A percentile compares a stretch with the other conserved stretches of the same genome.
These are phyloP conservation scores for Bipolaris sorokiniana DNA, from an alignment of 2,329 filamentous ascomycete genomes.

Conservation along the genomic window DNA sequence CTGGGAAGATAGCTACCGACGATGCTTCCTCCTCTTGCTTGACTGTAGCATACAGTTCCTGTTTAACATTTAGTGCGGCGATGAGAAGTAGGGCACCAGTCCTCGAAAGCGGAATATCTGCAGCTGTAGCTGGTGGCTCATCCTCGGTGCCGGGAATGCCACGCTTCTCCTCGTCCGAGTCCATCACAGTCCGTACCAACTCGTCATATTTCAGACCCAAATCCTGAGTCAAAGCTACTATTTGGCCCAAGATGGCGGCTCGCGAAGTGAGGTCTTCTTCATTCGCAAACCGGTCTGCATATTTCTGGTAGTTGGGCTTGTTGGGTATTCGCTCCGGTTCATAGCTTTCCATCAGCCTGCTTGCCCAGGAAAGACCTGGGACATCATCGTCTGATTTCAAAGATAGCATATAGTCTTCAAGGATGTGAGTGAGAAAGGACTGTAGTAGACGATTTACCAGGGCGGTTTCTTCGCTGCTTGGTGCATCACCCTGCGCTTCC, in stretches of 20 bases:
- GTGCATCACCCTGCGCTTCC: slow-evolving; percentile 57
- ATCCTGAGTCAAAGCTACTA: slow-evolving; percentile 70
- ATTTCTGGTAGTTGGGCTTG: slow-evolving; percentile 66
- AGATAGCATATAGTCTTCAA: slow-evolving; percentile 74
- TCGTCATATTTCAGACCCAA: slow-evolving; percentile 58
- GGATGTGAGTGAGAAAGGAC: slow-evolving; percentile 76
- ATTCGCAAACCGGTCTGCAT: slow-evolving; percentile 68
- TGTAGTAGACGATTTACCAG: slow-evolving; percentile 71
- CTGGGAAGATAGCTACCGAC: slow-evolving; percentile 58
- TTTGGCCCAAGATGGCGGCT: slow-evolving; percentile 72
- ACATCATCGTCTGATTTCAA: slow-evolving; percentile 53
- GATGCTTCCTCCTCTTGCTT: slow-evolving; percentile 42
- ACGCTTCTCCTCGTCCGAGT: slow-evolving; percentile 49
- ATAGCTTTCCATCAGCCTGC: slow-evolving; percentile 70
- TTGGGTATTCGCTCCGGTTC: slow-evolving; percentile 63
- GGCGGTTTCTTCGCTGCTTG: slow-evolving; percentile 61
- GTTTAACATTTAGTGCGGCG: slow-evolving; percentile 58
- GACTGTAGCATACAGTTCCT: slow-evolving; percentile 56
- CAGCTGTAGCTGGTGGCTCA: slow-evolving; percentile 58
- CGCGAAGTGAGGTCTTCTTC: slow-evolving; percentile 66
- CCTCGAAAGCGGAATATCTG: slow-evolving; percentile 63
- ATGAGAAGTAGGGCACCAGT: slow-evolving; percentile 62
- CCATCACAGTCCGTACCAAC: slow-evolving; percentile 54
- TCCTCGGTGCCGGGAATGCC: slow-evolving; percentile 59
- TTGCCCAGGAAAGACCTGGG: slow-evolving; percentile 58